These are phyloP conservation scores for Chimonanthus praecox DNA, from an alignment of 164 flowering plant species.

Conservation along the genomic window DNA sequence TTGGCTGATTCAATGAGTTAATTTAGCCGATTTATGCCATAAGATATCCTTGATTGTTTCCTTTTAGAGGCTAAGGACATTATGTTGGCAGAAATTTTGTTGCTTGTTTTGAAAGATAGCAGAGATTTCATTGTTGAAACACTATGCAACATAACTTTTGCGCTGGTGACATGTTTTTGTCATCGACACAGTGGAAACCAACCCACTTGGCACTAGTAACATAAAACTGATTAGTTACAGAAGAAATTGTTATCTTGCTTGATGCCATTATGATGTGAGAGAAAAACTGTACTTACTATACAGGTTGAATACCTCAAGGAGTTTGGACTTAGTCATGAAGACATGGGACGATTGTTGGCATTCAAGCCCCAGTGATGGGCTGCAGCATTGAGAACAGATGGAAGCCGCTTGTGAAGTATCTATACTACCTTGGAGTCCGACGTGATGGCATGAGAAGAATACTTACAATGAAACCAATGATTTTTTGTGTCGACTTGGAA, in stretches of 20 bases:
- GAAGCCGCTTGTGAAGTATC: conserved; percentile 87
- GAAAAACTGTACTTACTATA: neutral
- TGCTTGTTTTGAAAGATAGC: too few relatives aligned
- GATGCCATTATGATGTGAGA: neutral
- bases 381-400: conserved; percentile 86
- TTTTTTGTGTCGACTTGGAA: conserved; percentile 79
- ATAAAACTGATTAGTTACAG: neutral
- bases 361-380: conserved; percentile 87
- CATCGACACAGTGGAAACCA: too few relatives aligned
- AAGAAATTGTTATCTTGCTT: too few relatives aligned
- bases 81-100: neutral
- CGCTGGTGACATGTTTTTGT: neutral
- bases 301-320: conserved; percentile 81
- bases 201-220: too few relatives aligned
- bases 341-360: conserved; percentile 67
- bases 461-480: conserved; percentile 70
- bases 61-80: neutral
- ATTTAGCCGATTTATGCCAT: neutral
- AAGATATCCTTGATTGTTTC: neutral
- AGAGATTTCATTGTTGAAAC: neutral
- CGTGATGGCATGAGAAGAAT: conserved; percentile 90
- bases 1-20: neutral
- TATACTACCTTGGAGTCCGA: conserved; percentile 76
- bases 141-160: neutral
- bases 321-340: conserved; percentile 69